These are phyloP conservation scores for Cichorium intybus DNA, from an alignment of 140 eudicot species.

Conservation along the genomic window DNA sequence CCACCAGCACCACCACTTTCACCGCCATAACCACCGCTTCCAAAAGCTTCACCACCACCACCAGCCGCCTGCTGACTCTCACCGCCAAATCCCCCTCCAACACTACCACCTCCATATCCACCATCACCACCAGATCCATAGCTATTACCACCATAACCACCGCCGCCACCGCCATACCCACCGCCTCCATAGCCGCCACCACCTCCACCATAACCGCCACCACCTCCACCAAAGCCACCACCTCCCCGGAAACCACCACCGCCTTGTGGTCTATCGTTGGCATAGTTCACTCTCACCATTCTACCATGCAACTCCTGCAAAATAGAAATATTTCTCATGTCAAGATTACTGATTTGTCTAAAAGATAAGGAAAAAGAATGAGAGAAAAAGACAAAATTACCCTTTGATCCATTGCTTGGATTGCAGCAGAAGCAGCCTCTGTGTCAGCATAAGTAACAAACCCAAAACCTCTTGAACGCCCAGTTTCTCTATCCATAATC, in stretches of 20 bases:
- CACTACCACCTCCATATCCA: conserved; percentile 6
- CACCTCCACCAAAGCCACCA: conserved; percentile 31
- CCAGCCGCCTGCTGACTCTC: conserved; percentile 27
- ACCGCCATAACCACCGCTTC: conserved; percentile 20
- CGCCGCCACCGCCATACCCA: conserved; percentile 14
- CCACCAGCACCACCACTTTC: conserved; percentile 15
- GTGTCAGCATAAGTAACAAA: conserved; percentile 55
- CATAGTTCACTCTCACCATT: conserved; percentile 57
- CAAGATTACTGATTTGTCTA: background rate
- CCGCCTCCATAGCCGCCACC: conserved; percentile 23
- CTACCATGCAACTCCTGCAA: conserved; percentile 83
- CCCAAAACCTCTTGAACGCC: conserved; percentile 92
- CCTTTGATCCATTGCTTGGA: conserved; percentile 87
- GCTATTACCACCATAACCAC: conserved; percentile 21
- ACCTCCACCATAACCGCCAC: conserved; percentile 28
- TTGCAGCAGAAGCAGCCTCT: conserved; percentile 92
- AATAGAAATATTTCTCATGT: background rate
- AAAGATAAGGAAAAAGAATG: background rate
- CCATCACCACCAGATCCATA: conserved; percentile 24
- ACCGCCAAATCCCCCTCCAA: conserved; percentile 28
- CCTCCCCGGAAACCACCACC: conserved; percentile 37
- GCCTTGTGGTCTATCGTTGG: conserved; percentile 67
- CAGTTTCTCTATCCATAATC: conserved; percentile 69
- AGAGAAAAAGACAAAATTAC: conserved; percentile 18
- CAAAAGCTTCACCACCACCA: conserved; percentile 28